phyloP scores from a whole-genome alignment of 2,329 filamentous ascomycete genomes.

The Chaetomiaceae sp. region DNA sequence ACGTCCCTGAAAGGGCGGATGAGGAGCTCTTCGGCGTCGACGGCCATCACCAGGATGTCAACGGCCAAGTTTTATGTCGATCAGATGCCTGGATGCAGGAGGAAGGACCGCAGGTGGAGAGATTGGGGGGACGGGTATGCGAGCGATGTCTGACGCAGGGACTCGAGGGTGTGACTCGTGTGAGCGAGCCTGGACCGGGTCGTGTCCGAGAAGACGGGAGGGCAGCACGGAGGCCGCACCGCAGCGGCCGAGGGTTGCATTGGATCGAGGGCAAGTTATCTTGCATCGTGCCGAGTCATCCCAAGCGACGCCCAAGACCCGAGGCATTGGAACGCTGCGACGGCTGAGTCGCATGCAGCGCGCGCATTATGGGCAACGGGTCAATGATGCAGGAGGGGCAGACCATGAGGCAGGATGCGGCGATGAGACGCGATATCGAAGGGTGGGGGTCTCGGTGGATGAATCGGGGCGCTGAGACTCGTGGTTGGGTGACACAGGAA shows the following conservation, averaged over 20 bases:
- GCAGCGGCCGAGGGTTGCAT: neutral
- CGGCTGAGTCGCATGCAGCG: neutral
- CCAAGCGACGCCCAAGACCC: neutral
- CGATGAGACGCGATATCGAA: neutral
- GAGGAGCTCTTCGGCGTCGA: conserved; percentile 29
- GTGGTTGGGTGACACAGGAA: neutral
- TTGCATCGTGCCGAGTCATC: neutral
- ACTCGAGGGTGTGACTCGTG: neutral
- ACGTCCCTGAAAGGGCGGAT: conserved; percentile 39
- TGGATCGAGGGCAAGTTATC: neutral
- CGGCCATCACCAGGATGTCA: conserved; percentile 21
- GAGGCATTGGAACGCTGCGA: conserved; percentile 2
- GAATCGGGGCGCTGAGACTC: neutral
- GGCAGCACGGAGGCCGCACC: neutral
- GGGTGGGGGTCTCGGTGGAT: conserved; percentile 15
- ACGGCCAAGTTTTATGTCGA: neutral
- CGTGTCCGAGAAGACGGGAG: neutral
- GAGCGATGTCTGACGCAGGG: neutral
- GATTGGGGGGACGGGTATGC: neutral
- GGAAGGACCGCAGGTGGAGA: neutral
- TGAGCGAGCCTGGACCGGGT: too few relatives aligned
- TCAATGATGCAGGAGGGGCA: neutral
- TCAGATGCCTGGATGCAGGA: neutral
- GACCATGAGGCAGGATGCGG: neutral
- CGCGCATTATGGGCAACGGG: neutral